phyloP scores from a whole-genome alignment of 805 yeast genomes.

The Brettanomyces sp. region DNA sequence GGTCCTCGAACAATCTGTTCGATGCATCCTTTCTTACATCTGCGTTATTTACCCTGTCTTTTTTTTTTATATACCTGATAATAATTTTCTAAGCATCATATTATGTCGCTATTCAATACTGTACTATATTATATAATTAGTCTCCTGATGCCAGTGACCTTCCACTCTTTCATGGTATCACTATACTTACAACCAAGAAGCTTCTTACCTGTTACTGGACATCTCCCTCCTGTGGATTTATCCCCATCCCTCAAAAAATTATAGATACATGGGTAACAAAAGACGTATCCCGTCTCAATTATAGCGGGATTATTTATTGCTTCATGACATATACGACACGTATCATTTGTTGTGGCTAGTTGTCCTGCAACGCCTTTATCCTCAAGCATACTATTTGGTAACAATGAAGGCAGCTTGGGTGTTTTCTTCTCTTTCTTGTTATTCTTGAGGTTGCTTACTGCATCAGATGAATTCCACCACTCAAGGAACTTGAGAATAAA shows the following conservation, averaged over 20 bases:
- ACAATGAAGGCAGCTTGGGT: slow-evolving; percentile 15
- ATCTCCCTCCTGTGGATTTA: slow-evolving; percentile 50
- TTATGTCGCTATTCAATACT: background rate
- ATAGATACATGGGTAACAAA: slow-evolving; percentile 81
- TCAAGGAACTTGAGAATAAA: slow-evolving; percentile 77
- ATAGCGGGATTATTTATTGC: slow-evolving; percentile 70
- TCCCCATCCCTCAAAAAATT: slow-evolving; percentile 44
- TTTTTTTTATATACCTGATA: background rate
- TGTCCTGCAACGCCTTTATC: slow-evolving; percentile 8
- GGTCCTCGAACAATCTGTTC: too few species aligned
- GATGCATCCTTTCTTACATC: background rate
- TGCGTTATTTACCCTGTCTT: background rate
- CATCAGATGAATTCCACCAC: slow-evolving; percentile 84
- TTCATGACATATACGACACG: slow-evolving; percentile 65
- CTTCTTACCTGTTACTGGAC: slow-evolving; percentile 74
- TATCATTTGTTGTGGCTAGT: slow-evolving; percentile 20
- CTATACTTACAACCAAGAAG: slow-evolving; percentile 65
- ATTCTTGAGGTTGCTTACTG: slow-evolving; percentile 44
- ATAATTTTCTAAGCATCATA: background rate
- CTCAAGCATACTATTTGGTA: slow-evolving; percentile 5
- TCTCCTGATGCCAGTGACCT: slow-evolving; percentile 64
- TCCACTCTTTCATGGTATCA: slow-evolving; percentile 52
- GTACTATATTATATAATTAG: slow-evolving; percentile 42
- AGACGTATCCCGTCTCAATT: slow-evolving; percentile 86
- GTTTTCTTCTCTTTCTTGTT: slow-evolving; percentile 23